These are phyloP conservation scores for Pterocarpus santalinus DNA, from an alignment of 306 rosid species.

Conservation along the genomic window DNA sequence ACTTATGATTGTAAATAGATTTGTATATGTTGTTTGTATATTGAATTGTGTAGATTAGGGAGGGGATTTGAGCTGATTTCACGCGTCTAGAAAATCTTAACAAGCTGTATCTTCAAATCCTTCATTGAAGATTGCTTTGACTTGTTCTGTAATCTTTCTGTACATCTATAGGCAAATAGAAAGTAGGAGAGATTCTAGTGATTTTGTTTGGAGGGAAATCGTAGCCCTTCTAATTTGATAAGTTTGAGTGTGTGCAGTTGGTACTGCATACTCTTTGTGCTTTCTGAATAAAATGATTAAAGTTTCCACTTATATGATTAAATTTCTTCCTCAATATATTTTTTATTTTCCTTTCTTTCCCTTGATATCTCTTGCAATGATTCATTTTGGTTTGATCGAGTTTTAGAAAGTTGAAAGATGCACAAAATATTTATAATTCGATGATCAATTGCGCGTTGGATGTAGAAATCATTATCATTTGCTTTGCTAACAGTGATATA, in stretches of 20 bases:
- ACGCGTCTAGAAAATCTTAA: constrained; percentile 41
- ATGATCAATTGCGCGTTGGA: constrained; percentile 11
- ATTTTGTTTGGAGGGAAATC: constrained; percentile 60
- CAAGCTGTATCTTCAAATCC: constrained; percentile 70
- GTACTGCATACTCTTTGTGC: constrained; percentile 40
- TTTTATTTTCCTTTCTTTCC: not conserved
- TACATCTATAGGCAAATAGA: constrained; percentile 57
- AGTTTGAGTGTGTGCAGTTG: constrained; percentile 39
- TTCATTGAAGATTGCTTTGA: constrained; percentile 73
- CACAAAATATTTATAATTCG: not conserved
- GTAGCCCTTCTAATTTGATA: constrained; percentile 54
- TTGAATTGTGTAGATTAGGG: constrained; percentile 32
- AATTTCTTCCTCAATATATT: constrained; percentile 15
- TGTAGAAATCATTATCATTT: not conserved
- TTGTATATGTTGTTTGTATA: constrained; percentile 34
- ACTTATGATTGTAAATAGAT: constrained; percentile 49
- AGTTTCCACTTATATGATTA: constrained; percentile 1
- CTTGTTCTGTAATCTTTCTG: constrained; percentile 55
- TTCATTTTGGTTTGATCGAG: not conserved
- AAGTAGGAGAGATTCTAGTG: constrained; percentile 43
- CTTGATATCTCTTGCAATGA: constrained; percentile 7
- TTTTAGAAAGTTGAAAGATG: constrained; percentile 2
- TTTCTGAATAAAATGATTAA: constrained; percentile 38
- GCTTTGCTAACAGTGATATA: constrained; percentile 3
- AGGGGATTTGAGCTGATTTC: constrained; percentile 45